Percentiles rank a stretch among this genome's conserved stretches.
phyloP scores from a whole-genome alignment of 139 green algal species.

The Mesostigma viride region DNA sequence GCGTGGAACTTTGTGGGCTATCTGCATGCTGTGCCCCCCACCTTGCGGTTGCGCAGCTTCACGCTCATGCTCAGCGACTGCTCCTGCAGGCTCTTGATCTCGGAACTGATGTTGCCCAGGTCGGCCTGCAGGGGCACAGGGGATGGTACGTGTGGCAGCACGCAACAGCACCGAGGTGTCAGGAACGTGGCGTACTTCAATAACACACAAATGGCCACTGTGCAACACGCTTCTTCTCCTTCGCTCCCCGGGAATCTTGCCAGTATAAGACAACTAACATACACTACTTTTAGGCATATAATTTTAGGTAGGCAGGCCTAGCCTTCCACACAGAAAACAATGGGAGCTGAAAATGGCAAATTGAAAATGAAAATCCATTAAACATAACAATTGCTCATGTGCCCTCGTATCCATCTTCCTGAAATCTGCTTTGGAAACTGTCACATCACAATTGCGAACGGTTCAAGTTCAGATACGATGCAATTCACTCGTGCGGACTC shows the following conservation, averaged over 20 bases:
- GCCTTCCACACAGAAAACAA: no score
- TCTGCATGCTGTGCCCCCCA: not conserved
- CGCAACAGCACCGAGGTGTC: conserved; percentile 38
- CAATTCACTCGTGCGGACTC: no score
- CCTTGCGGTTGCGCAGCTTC: conserved; percentile 70
- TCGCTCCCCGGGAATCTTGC: not conserved
- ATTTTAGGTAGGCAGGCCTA: no score
- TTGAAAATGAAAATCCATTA: no score
- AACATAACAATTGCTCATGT: no score
- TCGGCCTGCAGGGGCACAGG: conserved; percentile 67
- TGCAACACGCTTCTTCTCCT: not conserved
- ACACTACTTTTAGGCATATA: no score
- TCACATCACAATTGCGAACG: no score
- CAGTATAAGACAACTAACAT: no score
- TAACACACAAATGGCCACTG: not conserved
- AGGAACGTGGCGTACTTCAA: not conserved
- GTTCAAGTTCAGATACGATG: no score
- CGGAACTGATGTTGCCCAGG: conserved; percentile 47
- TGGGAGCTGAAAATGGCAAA: no score
- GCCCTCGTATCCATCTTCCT: no score
- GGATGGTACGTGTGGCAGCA: conserved; percentile 59
- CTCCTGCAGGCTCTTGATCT: conserved; percentile 44
- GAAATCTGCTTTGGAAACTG: no score
- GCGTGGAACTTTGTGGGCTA: not conserved
- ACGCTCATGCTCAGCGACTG: conserved; percentile 70